Percentiles rank a stretch among this genome's conserved stretches.
Conservation (phyloP, 805 yeast genomes). For the Wickerhamomyces sydowiorum region DNA sequence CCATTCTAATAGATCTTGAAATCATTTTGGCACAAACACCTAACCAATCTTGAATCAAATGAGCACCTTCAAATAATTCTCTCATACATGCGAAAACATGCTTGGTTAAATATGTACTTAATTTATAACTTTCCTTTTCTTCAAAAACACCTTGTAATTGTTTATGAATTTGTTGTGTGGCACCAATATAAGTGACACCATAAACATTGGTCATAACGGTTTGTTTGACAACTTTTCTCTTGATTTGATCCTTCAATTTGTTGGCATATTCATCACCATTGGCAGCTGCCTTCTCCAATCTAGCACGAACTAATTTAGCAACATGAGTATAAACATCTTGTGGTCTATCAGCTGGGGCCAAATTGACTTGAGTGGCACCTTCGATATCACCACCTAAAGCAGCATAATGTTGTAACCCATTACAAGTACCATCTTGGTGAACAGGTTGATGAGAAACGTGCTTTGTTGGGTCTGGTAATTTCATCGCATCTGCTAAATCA, state of each 20-base stretch:
- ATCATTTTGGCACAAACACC: constrained; percentile 81
- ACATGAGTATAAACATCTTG: constrained; percentile 74
- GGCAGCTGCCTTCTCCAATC: constrained; percentile 48
- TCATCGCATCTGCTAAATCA: constrained; percentile 58
- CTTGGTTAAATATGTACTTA: constrained; percentile 61
- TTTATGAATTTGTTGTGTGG: constrained; percentile 79
- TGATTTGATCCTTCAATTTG: constrained; percentile 46
- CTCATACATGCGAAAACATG: constrained; percentile 82
- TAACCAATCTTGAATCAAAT: constrained; percentile 93
- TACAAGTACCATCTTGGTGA: constrained; percentile 85
- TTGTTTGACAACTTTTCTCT: constrained; percentile 89
- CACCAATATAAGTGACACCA: constrained; percentile 94
- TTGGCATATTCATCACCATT: constrained; percentile 49
- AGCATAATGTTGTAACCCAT: constrained; percentile 82
- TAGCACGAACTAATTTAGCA: constrained; percentile 52
- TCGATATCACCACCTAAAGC: constrained; percentile 81
- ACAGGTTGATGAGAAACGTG: constrained; percentile 69
- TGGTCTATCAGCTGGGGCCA: constrained; percentile 65
- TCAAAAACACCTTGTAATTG: constrained; percentile 60
- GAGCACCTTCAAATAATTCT: constrained; percentile 87
- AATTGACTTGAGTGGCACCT: constrained; percentile 77
- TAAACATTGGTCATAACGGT: constrained; percentile 98
- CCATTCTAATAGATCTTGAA: constrained; percentile 69
- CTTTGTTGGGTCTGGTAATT: constrained; percentile 57
- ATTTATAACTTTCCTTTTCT: constrained; percentile 40